Evolutionary conservation across 2,329 filamentous ascomycete species (phyloP), one percentile per base, ranked within the genome.

Genomic region (Albifimbria verrucaria): DNA sequence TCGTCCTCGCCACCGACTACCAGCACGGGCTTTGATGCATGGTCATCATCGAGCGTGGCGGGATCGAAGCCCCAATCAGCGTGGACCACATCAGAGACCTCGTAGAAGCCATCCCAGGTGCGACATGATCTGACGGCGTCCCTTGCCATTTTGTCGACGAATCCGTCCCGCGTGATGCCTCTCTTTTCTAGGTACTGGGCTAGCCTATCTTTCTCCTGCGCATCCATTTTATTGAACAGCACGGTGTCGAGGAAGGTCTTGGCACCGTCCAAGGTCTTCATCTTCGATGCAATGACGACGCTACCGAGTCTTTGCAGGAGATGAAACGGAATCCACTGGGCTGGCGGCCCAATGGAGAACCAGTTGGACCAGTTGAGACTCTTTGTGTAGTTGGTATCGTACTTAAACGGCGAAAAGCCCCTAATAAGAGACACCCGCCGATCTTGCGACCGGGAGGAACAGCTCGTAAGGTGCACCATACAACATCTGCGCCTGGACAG

Each of bases 101-200:
- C 59, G 48, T 60, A 55, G 23, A 62, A 64, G 7, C 60, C 61
- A 23, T 60, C 59, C 59, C 60, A 64, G n/a, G 57, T 56, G 11
- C 51, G 20, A 24, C 47, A 56, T 20, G 49, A 57, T 44, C 26
- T 49, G 20, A 61, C 48, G 1, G 56, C 45, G 6, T 54, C 46
- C 1, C n/a, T 15, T 9, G 59, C 59, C 53, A 59, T 49, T 10
- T 32, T 21, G 1, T 11, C 23, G 23, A 57, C 42, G 24, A 59
- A 59, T 12, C 53, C 46, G 7, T 52, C 42, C 25, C 57, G 53
- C 4, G 53, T 55, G 4, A 28, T 41, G 1, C 43, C 48, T 11
- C 56, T 57, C 11, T 45, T 44, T 6, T 49, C 26, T 11, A 57
- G 32, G 36, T 51, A 57, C 20, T 24, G 20, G 4, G 22, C 22